A percentile compares a stretch with the other conserved stretches of the same genome.
Evolutionary conservation across 495 filamentous ascomycete species (phyloP).

Genomic region (Talaromyces trachyspermus): DNA sequence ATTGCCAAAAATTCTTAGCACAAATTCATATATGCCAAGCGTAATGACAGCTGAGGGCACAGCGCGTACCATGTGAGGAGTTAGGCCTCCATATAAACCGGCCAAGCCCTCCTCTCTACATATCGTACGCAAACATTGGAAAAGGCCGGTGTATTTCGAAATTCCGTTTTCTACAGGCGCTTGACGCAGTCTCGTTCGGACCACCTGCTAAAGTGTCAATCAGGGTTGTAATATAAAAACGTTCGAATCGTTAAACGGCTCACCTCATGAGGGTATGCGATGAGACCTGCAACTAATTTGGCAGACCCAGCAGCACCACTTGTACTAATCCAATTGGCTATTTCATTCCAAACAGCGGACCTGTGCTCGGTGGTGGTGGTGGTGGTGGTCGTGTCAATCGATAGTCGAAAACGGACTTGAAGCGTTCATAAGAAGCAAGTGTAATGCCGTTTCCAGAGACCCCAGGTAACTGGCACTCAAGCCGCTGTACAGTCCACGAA

Average conservation of each 20-base stretch:
- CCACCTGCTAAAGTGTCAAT: conserved; percentile 45
- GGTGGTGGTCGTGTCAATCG: no score
- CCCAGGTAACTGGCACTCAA: conserved; percentile 83
- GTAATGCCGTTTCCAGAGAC: conserved; percentile 75
- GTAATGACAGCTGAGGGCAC: conserved; percentile 87
- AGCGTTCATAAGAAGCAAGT: conserved; percentile 82
- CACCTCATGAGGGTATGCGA: conserved; percentile 88
- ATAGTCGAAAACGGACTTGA: conserved; percentile 58
- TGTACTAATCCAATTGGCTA: no score
- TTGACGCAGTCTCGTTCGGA: conserved; percentile 72
- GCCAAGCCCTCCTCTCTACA: conserved; percentile 79
- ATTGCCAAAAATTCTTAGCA: conserved; percentile 63
- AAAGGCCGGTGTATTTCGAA: conserved; percentile 73
- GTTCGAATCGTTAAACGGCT: conserved; percentile 10
- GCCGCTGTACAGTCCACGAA: conserved; percentile 74
- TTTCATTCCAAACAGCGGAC: no score
- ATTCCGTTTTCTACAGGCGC: conserved; percentile 65
- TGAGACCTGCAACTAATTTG: conserved; percentile 69
- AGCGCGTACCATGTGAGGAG: conserved; percentile 77
- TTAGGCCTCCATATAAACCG: conserved; percentile 77
- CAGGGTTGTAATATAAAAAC: conserved; percentile 7
- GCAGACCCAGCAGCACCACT: conserved; percentile 73
- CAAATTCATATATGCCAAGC: conserved; percentile 85
- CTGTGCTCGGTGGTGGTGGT: no score
- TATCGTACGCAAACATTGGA: conserved; percentile 75